Evolutionary conservation across 805 yeast genomes (phyloP).

Genomic region (Lachancea mirantina): DNA sequence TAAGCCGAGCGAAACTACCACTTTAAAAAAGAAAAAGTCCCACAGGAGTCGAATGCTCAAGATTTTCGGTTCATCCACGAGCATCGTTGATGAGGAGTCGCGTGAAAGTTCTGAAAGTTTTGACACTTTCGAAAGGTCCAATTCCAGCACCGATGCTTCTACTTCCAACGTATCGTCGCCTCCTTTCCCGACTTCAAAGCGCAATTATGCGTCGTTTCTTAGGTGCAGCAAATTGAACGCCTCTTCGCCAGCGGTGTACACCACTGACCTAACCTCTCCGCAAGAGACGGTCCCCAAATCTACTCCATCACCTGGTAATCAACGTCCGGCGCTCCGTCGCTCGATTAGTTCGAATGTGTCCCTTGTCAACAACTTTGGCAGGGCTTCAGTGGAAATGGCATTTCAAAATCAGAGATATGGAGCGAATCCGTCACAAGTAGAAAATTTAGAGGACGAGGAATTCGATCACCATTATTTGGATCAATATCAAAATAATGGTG

Average conservation of each 20-base stretch:
- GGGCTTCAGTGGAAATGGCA: constrained; percentile 8
- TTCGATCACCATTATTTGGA: constrained; percentile 11
- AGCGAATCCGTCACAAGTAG: neutral
- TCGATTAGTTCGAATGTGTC: constrained; percentile 11
- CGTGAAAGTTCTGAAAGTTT: neutral
- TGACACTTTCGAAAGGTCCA: neutral
- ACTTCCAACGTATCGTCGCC: constrained; percentile 8
- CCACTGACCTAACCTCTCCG: constrained; percentile 4
- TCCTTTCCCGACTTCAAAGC: constrained; percentile 12
- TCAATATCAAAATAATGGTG: constrained; percentile 7
- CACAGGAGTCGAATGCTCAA: constrained; percentile 27
- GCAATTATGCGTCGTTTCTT: constrained; percentile 20
- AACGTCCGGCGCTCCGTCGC: constrained; percentile 5
- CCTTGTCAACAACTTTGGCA: constrained; percentile 9
- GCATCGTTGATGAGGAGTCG: neutral
- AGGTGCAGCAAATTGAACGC: constrained; percentile 15
- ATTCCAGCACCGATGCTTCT: neutral
- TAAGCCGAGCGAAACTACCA: constrained; percentile 6
- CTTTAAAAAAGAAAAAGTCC: constrained; percentile 20
- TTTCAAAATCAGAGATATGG: constrained; percentile 2
- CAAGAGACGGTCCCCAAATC: constrained; percentile 25
- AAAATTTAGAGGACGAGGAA: constrained; percentile 1
- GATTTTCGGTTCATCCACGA: constrained; percentile 15
- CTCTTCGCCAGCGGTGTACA: constrained; percentile 5
- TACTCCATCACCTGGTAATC: constrained; percentile 7